These are phyloP conservation scores for Cyathus striatus DNA, from an alignment of 768 basidiomycete genomes.

Conservation along the genomic window DNA sequence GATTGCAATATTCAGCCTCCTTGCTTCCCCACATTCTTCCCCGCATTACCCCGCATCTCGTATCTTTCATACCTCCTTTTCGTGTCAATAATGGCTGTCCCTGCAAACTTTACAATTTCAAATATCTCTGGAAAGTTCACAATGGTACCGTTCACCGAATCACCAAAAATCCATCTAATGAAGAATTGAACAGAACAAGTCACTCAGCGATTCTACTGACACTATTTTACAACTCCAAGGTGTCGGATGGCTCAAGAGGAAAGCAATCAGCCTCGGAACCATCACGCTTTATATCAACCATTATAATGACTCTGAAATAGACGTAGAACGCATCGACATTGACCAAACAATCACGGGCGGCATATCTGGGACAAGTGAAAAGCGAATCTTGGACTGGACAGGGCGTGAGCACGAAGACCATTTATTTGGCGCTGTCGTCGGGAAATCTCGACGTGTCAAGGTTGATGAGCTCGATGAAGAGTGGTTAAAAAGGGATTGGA, in stretches of 20 bases:
- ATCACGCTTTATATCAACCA: slow-evolving; percentile 63
- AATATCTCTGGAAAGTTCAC: slow-evolving; percentile 57
- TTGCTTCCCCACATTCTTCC: neutral
- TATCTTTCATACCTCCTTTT: neutral
- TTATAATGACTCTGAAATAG: slow-evolving; percentile 52
- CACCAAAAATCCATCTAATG: neutral
- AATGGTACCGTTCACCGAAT: slow-evolving; percentile 36
- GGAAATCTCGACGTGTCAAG: slow-evolving; percentile 46
- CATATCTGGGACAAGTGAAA: slow-evolving; percentile 51
- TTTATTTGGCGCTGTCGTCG: slow-evolving; percentile 56
- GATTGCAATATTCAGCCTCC: neutral
- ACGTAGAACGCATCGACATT: slow-evolving; percentile 62
- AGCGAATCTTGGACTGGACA: slow-evolving; percentile 51
- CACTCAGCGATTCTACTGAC: slow-evolving; percentile 57
- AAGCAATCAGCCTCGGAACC: slow-evolving; percentile 49
- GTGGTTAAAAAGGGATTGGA: slow-evolving; percentile 37
- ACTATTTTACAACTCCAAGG: slow-evolving; percentile 67
- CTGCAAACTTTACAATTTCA: slow-evolving; percentile 51
- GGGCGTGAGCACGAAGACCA: slow-evolving; percentile 50
- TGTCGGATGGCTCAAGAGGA: slow-evolving; percentile 67
- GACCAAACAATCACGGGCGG: slow-evolving; percentile 63
- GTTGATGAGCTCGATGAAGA: slow-evolving; percentile 41
- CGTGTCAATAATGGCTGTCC: slow-evolving; percentile 53
- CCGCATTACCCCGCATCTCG: neutral
- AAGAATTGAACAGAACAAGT: slow-evolving; percentile 74